phyloP scores from a whole-genome alignment of 306 rosid genomes.

The Astragalus glycyphyllos region DNA sequence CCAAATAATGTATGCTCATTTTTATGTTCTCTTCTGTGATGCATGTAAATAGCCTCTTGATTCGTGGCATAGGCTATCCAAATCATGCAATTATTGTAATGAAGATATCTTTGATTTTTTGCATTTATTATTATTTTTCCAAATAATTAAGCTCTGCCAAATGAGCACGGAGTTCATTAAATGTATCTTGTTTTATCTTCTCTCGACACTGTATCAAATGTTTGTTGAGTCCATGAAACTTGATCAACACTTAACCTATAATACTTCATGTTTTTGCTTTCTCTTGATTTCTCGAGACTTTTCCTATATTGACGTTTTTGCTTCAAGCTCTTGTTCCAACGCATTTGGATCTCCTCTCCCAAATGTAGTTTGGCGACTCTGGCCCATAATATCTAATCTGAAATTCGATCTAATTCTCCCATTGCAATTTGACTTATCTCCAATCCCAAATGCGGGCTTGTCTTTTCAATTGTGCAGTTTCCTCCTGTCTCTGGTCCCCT shows the following conservation, averaged over 20 bases:
- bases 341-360: not conserved
- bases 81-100: not conserved
- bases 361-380: not conserved
- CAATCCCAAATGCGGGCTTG: too few species aligned
- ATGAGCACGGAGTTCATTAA: too few species aligned
- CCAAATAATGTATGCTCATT: not conserved
- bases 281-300: not conserved
- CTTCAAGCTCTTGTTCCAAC: not conserved
- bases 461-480: too few species aligned
- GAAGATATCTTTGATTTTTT: not conserved
- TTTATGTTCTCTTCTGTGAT: not conserved
- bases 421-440: slow-evolving; percentile 6
- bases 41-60: not conserved
- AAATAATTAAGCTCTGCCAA: not conserved
- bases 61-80: not conserved
- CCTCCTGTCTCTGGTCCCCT: too few species aligned
- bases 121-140: not conserved
- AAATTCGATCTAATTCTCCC: not conserved
- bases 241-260: slow-evolving; percentile 3
- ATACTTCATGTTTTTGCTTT: not conserved
- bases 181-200: too few species aligned
- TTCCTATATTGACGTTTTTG: not conserved
- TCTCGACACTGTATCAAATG: too few species aligned
- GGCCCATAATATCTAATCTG: not conserved
- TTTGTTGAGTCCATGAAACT: not conserved